Evolutionary conservation across 352 stramenopile genomes (phyloP).

Genomic region (Phytophthora vignae): DNA sequence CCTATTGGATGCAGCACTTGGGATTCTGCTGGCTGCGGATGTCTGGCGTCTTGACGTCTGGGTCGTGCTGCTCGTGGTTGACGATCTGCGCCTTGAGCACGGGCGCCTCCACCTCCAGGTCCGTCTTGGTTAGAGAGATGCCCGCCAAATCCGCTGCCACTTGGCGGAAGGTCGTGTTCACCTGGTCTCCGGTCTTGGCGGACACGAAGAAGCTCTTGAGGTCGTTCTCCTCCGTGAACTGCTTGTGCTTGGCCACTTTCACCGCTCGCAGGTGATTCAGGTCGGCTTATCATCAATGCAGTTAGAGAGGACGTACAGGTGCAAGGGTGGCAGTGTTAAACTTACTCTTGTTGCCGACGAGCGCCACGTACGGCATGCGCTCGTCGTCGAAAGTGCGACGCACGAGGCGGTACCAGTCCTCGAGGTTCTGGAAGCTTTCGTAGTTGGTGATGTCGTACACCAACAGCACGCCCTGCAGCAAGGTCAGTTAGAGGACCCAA

Average conservation of each 20-base stretch:
- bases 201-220: slow-evolving; percentile 94
- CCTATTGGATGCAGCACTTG: slow-evolving; percentile 69
- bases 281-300: slow-evolving; percentile 60
- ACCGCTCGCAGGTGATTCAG: slow-evolving; percentile 92
- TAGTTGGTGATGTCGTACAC: slow-evolving; percentile 97
- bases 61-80: slow-evolving; percentile 93
- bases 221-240: slow-evolving; percentile 95
- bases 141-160: slow-evolving; percentile 86
- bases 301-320: slow-evolving; percentile 1
- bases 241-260: slow-evolving; percentile 88
- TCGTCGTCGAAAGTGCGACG: slow-evolving; percentile 86
- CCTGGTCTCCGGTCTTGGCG: slow-evolving; percentile 94
- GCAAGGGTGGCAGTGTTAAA: neutral
- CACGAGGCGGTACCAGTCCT: slow-evolving; percentile 95
- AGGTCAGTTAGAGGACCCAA: neutral
- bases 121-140: slow-evolving; percentile 82
- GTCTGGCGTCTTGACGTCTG: slow-evolving; percentile 84
- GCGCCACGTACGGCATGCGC: slow-evolving; percentile 89
- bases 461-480: slow-evolving; percentile 83
- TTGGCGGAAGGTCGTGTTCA: slow-evolving; percentile 90
- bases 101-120: slow-evolving; percentile 86
- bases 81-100: slow-evolving; percentile 93
- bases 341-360: slow-evolving; percentile 94
- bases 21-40: slow-evolving; percentile 50
- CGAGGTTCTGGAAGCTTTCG: slow-evolving; percentile 95